These are phyloP conservation scores for Eremothecium coryli DNA, from an alignment of 1,139 yeast species.

Conservation along the genomic window DNA sequence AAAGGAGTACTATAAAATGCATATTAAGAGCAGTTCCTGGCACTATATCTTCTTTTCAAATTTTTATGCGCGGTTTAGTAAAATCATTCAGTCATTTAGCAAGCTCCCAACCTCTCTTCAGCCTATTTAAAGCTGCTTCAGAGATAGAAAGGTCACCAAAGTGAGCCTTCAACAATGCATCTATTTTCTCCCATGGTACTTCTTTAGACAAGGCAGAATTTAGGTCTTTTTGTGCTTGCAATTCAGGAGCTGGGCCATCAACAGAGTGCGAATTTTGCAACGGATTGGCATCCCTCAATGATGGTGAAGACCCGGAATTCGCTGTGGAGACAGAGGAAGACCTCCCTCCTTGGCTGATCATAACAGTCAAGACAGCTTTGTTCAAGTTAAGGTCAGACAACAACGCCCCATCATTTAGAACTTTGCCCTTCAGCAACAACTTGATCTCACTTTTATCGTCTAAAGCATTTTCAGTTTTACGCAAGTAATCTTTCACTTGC, in stretches of 20 bases:
- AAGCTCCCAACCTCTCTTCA: conserved; percentile 37
- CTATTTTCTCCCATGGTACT: conserved; percentile 34
- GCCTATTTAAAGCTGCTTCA: conserved; percentile 28
- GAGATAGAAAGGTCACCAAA: conserved; percentile 19
- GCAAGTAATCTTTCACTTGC: conserved; percentile 33
- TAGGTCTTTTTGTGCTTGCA: too few relatives aligned
- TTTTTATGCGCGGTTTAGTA: conserved; percentile 1
- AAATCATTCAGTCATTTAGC: conserved; percentile 20
- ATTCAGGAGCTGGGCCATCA: conserved; percentile 3
- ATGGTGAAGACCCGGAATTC: too few relatives aligned
- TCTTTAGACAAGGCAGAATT: too few relatives aligned
- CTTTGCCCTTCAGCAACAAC: conserved; percentile 41
- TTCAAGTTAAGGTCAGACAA: conserved; percentile 21
- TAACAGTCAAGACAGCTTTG: conserved; percentile 30
- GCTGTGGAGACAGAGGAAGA: too few relatives aligned
- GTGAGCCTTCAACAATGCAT: conserved; percentile 18
- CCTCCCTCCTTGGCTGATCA: conserved; percentile 18
- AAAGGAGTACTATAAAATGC: not conserved
- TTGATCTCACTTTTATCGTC: conserved; percentile 31
- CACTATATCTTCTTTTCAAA: not conserved
- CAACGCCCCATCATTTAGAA: conserved; percentile 35
- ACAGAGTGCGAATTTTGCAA: too few relatives aligned
- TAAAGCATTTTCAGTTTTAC: conserved; percentile 21
- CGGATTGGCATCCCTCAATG: too few relatives aligned
- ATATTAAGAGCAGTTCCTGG: too few relatives aligned